Percentiles rank a stretch among this genome's conserved stretches.
phyloP scores from a whole-genome alignment of 768 basidiomycete genomes.

The Russula virescens region DNA sequence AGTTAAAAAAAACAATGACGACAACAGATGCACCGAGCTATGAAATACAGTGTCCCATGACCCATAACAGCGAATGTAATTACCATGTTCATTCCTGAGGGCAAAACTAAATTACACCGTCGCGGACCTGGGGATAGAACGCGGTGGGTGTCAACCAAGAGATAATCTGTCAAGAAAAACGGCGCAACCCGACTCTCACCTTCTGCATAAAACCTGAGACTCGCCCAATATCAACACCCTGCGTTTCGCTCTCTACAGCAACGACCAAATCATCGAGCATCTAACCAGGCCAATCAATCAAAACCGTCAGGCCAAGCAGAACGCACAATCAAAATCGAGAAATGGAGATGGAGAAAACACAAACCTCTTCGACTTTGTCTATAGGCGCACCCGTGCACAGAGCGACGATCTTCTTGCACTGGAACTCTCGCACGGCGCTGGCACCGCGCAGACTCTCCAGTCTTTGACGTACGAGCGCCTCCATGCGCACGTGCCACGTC shows the following conservation, averaged over 20 bases:
- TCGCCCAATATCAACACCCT: constrained; percentile 74
- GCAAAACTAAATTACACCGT: constrained; percentile 47
- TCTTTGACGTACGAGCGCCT: constrained; percentile 64
- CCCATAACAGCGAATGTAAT: constrained; percentile 5
- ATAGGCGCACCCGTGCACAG: constrained; percentile 81
- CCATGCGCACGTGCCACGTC: constrained; percentile 77
- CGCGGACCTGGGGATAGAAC: constrained; percentile 42
- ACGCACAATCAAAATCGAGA: no score
- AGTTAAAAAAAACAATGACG: constrained; percentile 7
- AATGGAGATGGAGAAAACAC: not conserved
- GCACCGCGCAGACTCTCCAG: constrained; percentile 68
- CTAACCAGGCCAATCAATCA: constrained; percentile 35
- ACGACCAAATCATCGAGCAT: constrained; percentile 81
- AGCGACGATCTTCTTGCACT: constrained; percentile 88
- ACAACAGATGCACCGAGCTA: constrained; percentile 19
- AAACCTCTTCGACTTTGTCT: constrained; percentile 84
- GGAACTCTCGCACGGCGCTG: constrained; percentile 83
- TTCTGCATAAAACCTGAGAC: constrained; percentile 92
- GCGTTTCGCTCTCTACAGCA: constrained; percentile 83
- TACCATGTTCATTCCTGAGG: not conserved
- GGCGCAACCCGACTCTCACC: constrained; percentile 35
- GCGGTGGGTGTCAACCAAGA: not conserved
- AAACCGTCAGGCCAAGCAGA: constrained; percentile 9
- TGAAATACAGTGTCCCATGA: constrained; percentile 16
- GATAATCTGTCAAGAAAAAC: not conserved